These are phyloP conservation scores for Lentinula aciculospora DNA, from an alignment of 768 basidiomycete genomes.

Conservation along the genomic window DNA sequence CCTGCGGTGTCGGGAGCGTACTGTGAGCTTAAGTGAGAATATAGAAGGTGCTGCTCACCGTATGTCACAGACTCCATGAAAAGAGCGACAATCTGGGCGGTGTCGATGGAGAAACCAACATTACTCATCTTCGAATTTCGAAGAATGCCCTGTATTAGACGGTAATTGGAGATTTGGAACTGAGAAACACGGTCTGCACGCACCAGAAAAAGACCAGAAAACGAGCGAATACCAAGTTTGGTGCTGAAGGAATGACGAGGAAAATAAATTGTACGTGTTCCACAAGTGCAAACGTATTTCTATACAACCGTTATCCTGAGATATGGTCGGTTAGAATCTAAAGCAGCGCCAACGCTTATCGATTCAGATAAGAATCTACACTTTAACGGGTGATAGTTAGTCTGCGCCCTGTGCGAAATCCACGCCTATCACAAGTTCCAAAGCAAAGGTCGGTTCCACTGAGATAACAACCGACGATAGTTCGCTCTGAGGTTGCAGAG, in stretches of 20 bases:
- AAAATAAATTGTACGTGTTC: neutral
- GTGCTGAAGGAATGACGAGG: neutral
- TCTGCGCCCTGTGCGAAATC: neutral
- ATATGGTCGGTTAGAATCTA: too few relatives aligned
- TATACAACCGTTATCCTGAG: neutral
- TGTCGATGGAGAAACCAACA: conserved; percentile 22
- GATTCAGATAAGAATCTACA: neutral
- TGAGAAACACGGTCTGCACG: neutral
- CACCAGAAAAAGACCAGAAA: neutral
- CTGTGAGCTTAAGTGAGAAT: neutral
- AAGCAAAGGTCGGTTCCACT: too few relatives aligned
- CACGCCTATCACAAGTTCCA: neutral
- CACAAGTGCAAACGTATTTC: neutral
- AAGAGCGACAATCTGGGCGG: conserved; percentile 32
- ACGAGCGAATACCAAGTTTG: neutral
- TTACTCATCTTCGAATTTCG: neutral
- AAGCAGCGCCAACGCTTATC: neutral
- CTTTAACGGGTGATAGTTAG: neutral
- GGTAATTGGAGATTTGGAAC: neutral
- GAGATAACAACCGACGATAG: too few relatives aligned
- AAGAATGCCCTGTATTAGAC: neutral
- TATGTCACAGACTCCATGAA: conserved; percentile 36
- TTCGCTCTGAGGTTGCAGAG: too few relatives aligned
- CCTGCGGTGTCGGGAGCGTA: conserved; percentile 13
- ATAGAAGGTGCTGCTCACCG: conserved; percentile 17